Base-by-base conservation (phyloP, 352 stramenopile genomes). In the Globisporangium viniferum region DNA sequence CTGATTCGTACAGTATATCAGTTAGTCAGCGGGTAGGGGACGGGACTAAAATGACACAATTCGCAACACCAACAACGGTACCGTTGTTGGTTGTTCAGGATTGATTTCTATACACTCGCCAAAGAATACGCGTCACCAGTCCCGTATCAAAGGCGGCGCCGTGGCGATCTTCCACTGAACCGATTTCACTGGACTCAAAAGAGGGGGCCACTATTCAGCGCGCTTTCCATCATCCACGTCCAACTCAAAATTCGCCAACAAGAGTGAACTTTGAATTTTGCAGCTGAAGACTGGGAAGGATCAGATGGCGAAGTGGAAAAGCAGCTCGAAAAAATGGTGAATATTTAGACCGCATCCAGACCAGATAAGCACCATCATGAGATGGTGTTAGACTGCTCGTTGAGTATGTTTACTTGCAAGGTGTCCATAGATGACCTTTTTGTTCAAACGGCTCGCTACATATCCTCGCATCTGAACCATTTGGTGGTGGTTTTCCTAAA, bases 111-210 rank as follows among this genome's bases (percentile, higher is more conserved):
- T 55, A 56, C 59, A 65, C 44, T 29, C 27, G 22, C 44, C 27
- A 65, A 58, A 48, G 44, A 33, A 24, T 65, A 29, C 20, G 31
- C 27, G 27, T 31, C 8, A 14, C 9, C 20, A 22, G 22, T 15
- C 12, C 29, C 41, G 20, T 29, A 55, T 20, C 14, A 31, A 36
- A 7, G 46, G 18, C n/a, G 60, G 49, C 46, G 24, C 9, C 44
- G 12, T 53, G 3, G 59, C 57, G 46, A 70, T 66, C 57, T 49
- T 58, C n/a, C 9, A 20, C 65, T 70, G 65, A 70, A 66, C 65
- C 58, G 65, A 66, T 70, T 66, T 65, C 65, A 70, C 58, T 70
- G 65, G 48, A 44, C 57, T 39, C 65, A 64, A 61, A 60, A 27
- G 48, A 27, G 48, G 1, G 5, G 8, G 33, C 56, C 36, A 39